These are phyloP conservation scores for Marasmius sp. DNA, from an alignment of 1,284 basidiomycete species.

Conservation along the genomic window DNA sequence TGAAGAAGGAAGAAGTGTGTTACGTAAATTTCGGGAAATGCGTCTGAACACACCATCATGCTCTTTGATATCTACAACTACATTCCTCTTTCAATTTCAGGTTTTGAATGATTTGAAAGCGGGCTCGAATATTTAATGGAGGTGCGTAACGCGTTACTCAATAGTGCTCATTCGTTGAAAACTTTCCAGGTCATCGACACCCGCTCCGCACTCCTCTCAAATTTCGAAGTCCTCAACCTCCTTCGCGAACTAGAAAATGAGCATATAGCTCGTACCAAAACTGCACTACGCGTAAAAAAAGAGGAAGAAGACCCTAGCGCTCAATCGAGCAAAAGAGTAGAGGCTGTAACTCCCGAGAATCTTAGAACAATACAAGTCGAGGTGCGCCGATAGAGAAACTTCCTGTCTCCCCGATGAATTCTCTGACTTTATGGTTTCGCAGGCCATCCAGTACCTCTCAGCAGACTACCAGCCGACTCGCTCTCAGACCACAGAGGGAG, in stretches of 20 bases:
- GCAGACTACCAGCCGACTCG: slow-evolving; percentile 70
- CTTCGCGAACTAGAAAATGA: slow-evolving; percentile 78
- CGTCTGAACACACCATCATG: not conserved
- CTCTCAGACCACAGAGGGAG: slow-evolving; percentile 64
- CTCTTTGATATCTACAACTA: too few species aligned
- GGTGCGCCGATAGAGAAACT: slow-evolving; percentile 42
- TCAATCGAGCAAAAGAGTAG: slow-evolving; percentile 27
- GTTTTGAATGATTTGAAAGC: not conserved
- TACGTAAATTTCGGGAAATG: not conserved
- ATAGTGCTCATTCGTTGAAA: slow-evolving; percentile 9
- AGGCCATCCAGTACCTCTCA: slow-evolving; percentile 85
- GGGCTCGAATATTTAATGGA: slow-evolving; percentile 22
- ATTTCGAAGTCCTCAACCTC: slow-evolving; percentile 83
- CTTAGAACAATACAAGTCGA: slow-evolving; percentile 88
- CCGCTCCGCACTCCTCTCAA: slow-evolving; percentile 79
- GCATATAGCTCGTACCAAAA: slow-evolving; percentile 63
- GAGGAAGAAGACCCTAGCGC: slow-evolving; percentile 56
- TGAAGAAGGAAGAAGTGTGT: not conserved
- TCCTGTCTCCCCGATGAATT: not conserved
- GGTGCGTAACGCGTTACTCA: slow-evolving; percentile 22
- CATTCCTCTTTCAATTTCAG: not conserved
- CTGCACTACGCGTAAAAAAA: slow-evolving; percentile 67
- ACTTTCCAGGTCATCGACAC: slow-evolving; percentile 67
- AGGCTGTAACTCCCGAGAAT: slow-evolving; percentile 70
- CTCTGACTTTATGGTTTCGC: slow-evolving; percentile 2